A percentile compares a stretch with the other conserved stretches of the same genome.
Evolutionary conservation across 495 filamentous ascomycete species (phyloP).

Genomic region (Entonaema liquescens): DNA sequence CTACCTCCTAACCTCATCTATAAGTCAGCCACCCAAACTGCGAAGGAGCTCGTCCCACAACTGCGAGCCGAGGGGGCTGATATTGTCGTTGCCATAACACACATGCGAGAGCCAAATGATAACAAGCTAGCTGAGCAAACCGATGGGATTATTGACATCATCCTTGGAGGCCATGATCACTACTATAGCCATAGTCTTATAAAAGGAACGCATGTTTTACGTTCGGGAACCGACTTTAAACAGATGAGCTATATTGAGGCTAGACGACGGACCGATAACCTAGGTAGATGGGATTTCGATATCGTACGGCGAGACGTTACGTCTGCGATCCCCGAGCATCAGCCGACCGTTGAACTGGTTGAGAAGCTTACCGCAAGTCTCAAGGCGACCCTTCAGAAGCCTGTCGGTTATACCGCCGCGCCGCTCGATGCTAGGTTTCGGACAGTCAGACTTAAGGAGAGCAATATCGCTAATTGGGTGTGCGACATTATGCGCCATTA

Average conservation of each 20-base stretch:
- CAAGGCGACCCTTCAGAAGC: constrained; percentile 78
- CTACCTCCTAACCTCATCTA: constrained; percentile 83
- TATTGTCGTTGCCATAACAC: constrained; percentile 80
- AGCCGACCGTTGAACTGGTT: constrained; percentile 64
- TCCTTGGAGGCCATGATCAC: constrained; percentile 90
- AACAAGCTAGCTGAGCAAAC: constrained; percentile 78
- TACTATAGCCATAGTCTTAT: constrained; percentile 79
- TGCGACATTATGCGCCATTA: constrained; percentile 89
- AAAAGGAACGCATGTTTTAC: constrained; percentile 80
- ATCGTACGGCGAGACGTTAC: constrained; percentile 78
- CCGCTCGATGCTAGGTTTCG: constrained; percentile 87
- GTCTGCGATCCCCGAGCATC: constrained; percentile 69
- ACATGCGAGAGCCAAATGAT: constrained; percentile 87
- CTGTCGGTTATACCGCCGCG: constrained; percentile 79
- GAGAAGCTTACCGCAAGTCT: constrained; percentile 73
- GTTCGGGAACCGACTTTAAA: constrained; percentile 89
- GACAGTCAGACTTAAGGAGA: constrained; percentile 78
- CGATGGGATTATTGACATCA: constrained; percentile 77
- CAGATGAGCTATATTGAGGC: constrained; percentile 88
- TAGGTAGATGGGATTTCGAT: constrained; percentile 74
- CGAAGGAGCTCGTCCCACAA: constrained; percentile 71
- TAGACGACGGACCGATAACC: constrained; percentile 57
- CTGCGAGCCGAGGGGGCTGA: constrained; percentile 81
- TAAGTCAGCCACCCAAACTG: constrained; percentile 75
- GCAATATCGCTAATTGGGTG: constrained; percentile 88